Conservation (phyloP, 106 monocot species). For the Dendrobium chrysotoxum region DNA sequence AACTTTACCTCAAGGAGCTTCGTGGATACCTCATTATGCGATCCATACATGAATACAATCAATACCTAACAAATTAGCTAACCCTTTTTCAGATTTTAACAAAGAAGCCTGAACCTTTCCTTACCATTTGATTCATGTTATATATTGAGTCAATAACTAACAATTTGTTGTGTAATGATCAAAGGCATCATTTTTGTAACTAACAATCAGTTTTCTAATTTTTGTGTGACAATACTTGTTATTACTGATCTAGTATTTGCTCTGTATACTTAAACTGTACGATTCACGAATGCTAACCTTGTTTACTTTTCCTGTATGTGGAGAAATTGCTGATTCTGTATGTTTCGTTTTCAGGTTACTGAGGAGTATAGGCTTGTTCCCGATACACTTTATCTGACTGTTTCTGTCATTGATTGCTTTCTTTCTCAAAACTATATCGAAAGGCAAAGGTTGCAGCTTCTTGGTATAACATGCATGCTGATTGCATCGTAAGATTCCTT, state of each 20-base stretch:
- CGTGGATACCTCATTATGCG: too few species aligned
- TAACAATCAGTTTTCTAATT: not conserved
- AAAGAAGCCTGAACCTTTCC: too few species aligned
- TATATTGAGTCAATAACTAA: too few species aligned
- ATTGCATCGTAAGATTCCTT: conserved; percentile 69
- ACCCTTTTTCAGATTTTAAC: too few species aligned
- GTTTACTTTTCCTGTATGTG: not conserved
- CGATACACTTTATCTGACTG: conserved; percentile 87
- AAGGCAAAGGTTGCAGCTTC: conserved; percentile 63
- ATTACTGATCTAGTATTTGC: not conserved
- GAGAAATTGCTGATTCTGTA: not conserved
- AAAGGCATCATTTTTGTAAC: not conserved
- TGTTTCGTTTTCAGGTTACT: conserved; percentile 52
- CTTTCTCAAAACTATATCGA: conserved; percentile 69
- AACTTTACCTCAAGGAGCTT: too few species aligned
- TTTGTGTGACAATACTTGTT: not conserved
- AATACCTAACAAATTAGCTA: too few species aligned
- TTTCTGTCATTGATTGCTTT: conserved; percentile 62
- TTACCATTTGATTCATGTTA: too few species aligned
- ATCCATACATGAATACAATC: too few species aligned
- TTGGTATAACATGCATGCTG: conserved; percentile 79
- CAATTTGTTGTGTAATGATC: not conserved
- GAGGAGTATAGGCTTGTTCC: conserved; percentile 90
- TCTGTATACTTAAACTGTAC: not conserved
- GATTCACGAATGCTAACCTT: not conserved